phyloP scores from a whole-genome alignment of 495 filamentous ascomycete species.

The Aspergillus olivimuriae region DNA sequence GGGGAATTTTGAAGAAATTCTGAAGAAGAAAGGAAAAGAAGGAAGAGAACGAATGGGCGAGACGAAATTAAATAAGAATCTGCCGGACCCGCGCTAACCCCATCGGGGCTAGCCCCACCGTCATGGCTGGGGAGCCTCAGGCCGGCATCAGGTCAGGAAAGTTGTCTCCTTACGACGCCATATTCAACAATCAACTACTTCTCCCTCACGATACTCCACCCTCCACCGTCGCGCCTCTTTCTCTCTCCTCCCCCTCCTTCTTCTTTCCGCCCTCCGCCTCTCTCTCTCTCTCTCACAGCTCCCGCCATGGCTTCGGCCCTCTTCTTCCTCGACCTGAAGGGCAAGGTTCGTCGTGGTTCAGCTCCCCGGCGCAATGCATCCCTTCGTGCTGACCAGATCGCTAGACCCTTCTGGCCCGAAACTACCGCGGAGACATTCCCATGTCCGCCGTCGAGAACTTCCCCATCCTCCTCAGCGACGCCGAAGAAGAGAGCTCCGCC shows the following conservation, averaged over 20 bases:
- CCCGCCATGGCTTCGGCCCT: slow-evolving; percentile 87
- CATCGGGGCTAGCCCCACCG: slow-evolving; percentile 12
- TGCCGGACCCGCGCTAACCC: slow-evolving; percentile 24
- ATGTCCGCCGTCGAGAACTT: slow-evolving; percentile 99
- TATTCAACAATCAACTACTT: slow-evolving; percentile 11
- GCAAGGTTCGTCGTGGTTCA: slow-evolving; percentile 64
- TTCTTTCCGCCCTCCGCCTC: slow-evolving; percentile 10
- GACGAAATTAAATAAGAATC: slow-evolving; percentile 18
- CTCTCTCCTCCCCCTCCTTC: background rate
- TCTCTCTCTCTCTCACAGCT: slow-evolving; percentile 15
- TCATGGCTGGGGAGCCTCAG: slow-evolving; percentile 2
- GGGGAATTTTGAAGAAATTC: slow-evolving; percentile 49
- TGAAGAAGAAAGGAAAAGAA: slow-evolving; percentile 30
- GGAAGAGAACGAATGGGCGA: slow-evolving; percentile 22
- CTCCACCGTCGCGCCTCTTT: slow-evolving; percentile 2
- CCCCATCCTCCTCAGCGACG: slow-evolving; percentile 91
- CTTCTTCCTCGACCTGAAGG: slow-evolving; percentile 99
- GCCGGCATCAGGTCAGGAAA: background rate
- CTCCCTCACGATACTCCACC: slow-evolving; percentile 13
- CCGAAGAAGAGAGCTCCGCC: slow-evolving; percentile 97
- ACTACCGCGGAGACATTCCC: slow-evolving; percentile 98
- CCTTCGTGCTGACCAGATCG: slow-evolving; percentile 26
- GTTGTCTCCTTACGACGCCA: slow-evolving; percentile 13
- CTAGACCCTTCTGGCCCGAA: slow-evolving; percentile 94
- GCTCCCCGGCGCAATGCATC: background rate